Evolutionary conservation across 495 filamentous ascomycete genomes (phyloP).

Genomic region (Staphylotrichum tortipilum): DNA sequence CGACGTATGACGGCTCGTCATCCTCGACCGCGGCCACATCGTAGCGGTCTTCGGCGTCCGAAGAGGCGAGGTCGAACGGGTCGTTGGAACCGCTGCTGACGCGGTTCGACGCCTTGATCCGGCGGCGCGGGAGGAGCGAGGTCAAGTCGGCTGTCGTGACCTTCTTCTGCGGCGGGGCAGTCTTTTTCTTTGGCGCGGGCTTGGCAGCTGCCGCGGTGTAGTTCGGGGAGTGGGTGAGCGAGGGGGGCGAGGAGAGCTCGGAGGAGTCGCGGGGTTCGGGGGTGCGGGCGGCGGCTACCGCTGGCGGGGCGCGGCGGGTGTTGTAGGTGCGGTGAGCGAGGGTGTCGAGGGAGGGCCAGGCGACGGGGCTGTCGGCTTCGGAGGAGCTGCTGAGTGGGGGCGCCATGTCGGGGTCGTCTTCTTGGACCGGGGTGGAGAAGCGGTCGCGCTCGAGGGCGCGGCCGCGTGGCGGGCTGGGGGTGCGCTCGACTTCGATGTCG

Average conservation of each 20-base stretch:
- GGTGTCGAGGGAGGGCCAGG: slow-evolving; percentile 33
- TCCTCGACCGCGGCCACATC: slow-evolving; percentile 25
- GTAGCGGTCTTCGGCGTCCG: slow-evolving; percentile 21
- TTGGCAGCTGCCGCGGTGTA: slow-evolving; percentile 20
- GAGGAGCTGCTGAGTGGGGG: slow-evolving; percentile 38
- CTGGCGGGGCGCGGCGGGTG: no score
- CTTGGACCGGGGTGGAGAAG: slow-evolving; percentile 14
- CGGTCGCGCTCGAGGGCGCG: slow-evolving; percentile 8
- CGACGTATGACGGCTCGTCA: slow-evolving; percentile 32
- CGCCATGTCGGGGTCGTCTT: slow-evolving; percentile 36
- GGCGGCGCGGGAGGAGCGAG: slow-evolving; percentile 32
- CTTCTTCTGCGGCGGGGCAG: slow-evolving; percentile 20
- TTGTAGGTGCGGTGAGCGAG: slow-evolving; percentile 30
- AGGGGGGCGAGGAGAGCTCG: slow-evolving; percentile 41
- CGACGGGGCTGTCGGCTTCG: slow-evolving; percentile 23
- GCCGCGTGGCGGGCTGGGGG: slow-evolving; percentile 16
- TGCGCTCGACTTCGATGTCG: slow-evolving; percentile 16
- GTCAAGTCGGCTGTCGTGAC: slow-evolving; percentile 38
- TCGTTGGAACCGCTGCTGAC: slow-evolving; percentile 10
- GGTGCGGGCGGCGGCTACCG: slow-evolving; percentile 14
- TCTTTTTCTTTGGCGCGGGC: slow-evolving; percentile 16
- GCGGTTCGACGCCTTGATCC: slow-evolving; percentile 4
- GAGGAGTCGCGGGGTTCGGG: slow-evolving; percentile 27
- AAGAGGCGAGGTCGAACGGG: slow-evolving; percentile 16
- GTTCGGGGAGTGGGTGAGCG: slow-evolving; percentile 44